These are phyloP conservation scores for Aspergillus nomiae DNA, from an alignment of 2,329 filamentous ascomycete genomes.

Conservation along the genomic window DNA sequence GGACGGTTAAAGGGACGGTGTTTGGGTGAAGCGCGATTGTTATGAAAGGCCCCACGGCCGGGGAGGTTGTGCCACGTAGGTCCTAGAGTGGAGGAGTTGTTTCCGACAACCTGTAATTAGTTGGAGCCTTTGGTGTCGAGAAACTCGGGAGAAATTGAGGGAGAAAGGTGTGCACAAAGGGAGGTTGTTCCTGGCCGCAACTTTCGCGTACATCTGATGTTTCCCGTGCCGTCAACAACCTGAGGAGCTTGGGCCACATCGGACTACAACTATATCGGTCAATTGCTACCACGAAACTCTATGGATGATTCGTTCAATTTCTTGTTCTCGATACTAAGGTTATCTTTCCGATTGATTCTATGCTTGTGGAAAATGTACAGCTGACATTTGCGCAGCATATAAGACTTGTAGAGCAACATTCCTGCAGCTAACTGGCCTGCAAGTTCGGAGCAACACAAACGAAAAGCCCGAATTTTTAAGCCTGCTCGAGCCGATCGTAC, in stretches of 20 bases:
- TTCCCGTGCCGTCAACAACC: conserved; percentile 16
- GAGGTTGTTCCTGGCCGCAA: neutral
- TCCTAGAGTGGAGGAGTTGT: conserved; percentile 8
- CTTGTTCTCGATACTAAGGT: neutral
- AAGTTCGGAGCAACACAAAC: neutral
- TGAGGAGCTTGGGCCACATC: conserved; percentile 9
- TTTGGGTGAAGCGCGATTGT: conserved; percentile 25
- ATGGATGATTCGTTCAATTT: neutral
- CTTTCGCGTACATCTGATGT: conserved; percentile 3
- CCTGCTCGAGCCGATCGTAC: neutral
- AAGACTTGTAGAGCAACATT: neutral
- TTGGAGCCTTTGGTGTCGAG: neutral
- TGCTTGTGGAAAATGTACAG: neutral
- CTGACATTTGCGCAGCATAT: neutral
- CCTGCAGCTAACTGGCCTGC: neutral
- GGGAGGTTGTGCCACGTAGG: conserved; percentile 10
- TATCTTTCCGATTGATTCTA: neutral
- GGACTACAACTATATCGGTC: neutral
- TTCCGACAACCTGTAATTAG: conserved; percentile 1
- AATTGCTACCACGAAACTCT: neutral
- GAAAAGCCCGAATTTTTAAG: neutral
- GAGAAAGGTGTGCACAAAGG: conserved; percentile 3
- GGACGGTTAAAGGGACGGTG: conserved; percentile 18
- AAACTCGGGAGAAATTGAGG: neutral
- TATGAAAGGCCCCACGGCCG: conserved; percentile 32